A percentile compares a stretch with the other conserved stretches of the same genome.
Evolutionary conservation across 345 rosid species (phyloP).

Genomic region (Populus alba): DNA sequence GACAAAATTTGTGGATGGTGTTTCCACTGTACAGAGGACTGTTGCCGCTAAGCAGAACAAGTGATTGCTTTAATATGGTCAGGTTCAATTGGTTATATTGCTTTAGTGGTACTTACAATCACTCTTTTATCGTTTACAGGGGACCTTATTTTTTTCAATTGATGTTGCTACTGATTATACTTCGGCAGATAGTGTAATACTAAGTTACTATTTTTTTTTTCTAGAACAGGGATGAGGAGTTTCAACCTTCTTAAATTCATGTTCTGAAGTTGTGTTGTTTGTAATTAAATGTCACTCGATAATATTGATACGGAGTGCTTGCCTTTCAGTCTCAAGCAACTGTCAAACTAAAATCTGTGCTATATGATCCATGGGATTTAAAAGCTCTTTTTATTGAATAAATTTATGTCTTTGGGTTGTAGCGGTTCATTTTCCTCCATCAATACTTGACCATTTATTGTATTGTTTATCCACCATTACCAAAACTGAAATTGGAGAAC

Average conservation of each 20-base stretch:
- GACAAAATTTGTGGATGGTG: slow-evolving; percentile 87
- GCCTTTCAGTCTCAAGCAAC: not conserved
- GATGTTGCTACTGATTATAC: not conserved
- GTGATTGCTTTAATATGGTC: slow-evolving; percentile 24
- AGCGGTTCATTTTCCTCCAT: not conserved
- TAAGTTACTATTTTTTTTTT: not conserved
- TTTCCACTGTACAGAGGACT: slow-evolving; percentile 84
- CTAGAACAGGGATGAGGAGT: not conserved
- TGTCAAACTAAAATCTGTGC: not conserved
- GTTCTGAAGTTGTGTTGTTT: too few species aligned
- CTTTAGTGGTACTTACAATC: not conserved
- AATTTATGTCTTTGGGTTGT: not conserved
- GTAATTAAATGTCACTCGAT: not conserved
- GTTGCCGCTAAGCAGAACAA: slow-evolving; percentile 63
- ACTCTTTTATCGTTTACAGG: not conserved
- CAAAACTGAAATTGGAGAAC: not conserved
- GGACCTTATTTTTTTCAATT: not conserved
- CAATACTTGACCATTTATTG: not conserved
- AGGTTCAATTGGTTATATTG: not conserved
- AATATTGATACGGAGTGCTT: not conserved
- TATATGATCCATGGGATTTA: not conserved
- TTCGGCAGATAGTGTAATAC: not conserved
- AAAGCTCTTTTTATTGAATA: not conserved
- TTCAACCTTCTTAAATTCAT: not conserved
- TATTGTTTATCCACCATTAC: not conserved